Percentiles rank a stretch among this genome's conserved stretches.
Conservation (phyloP, 345 rosid species). For the Rubroshorea leprosula region DNA sequence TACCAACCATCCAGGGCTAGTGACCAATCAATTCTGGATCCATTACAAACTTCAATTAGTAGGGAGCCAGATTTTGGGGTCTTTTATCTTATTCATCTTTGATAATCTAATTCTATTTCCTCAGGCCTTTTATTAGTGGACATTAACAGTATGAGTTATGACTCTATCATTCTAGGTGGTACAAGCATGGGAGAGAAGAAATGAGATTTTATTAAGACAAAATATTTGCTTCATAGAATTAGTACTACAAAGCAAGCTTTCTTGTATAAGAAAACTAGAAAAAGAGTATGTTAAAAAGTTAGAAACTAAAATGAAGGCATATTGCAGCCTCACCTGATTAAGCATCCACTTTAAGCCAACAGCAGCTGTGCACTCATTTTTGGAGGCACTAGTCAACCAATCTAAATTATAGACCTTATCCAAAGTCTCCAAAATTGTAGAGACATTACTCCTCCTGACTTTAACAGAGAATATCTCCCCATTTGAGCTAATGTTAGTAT, state of each 20-base stretch:
- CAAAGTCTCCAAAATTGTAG: slow-evolving; percentile 70
- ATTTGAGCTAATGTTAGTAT: slow-evolving; percentile 92
- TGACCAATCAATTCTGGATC: no score
- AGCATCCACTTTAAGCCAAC: slow-evolving; percentile 99
- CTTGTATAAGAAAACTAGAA: background rate
- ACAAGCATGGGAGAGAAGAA: background rate
- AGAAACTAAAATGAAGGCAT: background rate
- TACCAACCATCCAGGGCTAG: no score
- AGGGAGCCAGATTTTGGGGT: no score
- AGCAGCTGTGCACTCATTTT: slow-evolving; percentile 93
- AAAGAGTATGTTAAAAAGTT: background rate
- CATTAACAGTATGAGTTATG: no score
- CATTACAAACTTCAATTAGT: no score
- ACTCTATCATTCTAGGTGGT: no score
- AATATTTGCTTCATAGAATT: background rate
- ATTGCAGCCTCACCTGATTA: slow-evolving; percentile 66
- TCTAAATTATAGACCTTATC: slow-evolving; percentile 80
- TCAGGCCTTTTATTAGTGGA: background rate
- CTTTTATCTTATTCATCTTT: background rate
- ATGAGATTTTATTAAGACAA: slow-evolving; percentile 5
- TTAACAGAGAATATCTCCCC: slow-evolving; percentile 96
- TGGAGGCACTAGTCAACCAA: slow-evolving; percentile 95
- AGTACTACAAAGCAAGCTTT: background rate
- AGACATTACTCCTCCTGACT: slow-evolving; percentile 71
- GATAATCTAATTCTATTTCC: background rate